These are phyloP conservation scores for Ceriops decandra DNA, from an alignment of 345 rosid species.

Conservation along the genomic window DNA sequence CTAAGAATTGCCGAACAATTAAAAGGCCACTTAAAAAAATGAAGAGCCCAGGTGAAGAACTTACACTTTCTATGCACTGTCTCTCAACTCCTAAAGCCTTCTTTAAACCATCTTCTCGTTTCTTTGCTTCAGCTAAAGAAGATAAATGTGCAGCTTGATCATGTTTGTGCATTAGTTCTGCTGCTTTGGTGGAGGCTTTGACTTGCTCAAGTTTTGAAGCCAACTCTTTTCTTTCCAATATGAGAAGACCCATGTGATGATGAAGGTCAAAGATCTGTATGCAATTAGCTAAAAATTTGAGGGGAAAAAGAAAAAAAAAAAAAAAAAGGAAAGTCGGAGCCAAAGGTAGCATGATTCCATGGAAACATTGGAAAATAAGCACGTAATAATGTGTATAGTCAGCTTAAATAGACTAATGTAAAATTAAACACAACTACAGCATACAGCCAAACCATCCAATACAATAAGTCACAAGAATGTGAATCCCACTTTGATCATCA, in stretches of 20 bases:
- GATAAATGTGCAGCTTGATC: conserved; percentile 64
- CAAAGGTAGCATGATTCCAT: no score
- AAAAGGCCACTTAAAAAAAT: not conserved
- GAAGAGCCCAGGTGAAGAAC: conserved; percentile 17
- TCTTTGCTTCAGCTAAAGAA: conserved; percentile 65
- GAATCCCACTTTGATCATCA: not conserved
- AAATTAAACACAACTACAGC: not conserved
- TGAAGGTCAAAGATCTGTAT: conserved; percentile 79
- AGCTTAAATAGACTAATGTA: not conserved
- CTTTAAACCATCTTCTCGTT: conserved; percentile 74
- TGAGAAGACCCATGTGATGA: conserved; percentile 92
- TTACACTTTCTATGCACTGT: conserved; percentile 87
- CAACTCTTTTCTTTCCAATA: conserved; percentile 71
- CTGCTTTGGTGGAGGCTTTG: conserved; percentile 63
- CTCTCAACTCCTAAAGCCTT: conserved; percentile 80
- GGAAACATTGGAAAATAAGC: no score
- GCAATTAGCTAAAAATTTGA: conserved; percentile 3
- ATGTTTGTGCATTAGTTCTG: conserved; percentile 53
- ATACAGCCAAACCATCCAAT: not conserved
- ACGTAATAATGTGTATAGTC: no score
- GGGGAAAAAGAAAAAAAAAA: not conserved
- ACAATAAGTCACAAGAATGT: not conserved
- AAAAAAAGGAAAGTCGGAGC: not conserved
- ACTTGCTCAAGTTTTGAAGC: conserved; percentile 54
- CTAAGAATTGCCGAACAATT: conserved; percentile 3